Evolutionary conservation across 2,329 filamentous ascomycete genomes (phyloP).

Genomic region (Botrytis byssoidea): DNA sequence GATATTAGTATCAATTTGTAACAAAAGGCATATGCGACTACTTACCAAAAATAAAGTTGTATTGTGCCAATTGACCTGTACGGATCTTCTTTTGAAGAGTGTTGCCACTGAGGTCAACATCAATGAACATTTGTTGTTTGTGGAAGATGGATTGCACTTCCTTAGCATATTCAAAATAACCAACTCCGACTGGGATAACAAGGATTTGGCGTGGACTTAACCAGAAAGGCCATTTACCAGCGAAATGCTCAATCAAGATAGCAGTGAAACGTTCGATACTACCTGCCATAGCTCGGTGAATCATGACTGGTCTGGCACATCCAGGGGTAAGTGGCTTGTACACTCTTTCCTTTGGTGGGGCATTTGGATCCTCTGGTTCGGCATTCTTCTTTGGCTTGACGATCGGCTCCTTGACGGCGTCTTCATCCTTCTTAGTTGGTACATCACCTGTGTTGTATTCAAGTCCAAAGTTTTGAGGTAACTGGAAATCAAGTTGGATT

Average conservation of each 20-base stretch:
- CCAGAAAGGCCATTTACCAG: slow-evolving; percentile 88
- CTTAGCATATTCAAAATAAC: slow-evolving; percentile 69
- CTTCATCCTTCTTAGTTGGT: slow-evolving; percentile 44
- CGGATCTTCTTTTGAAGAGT: slow-evolving; percentile 90
- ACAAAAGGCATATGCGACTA: neutral
- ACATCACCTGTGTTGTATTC: slow-evolving; percentile 77
- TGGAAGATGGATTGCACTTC: slow-evolving; percentile 71
- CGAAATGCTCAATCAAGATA: slow-evolving; percentile 81
- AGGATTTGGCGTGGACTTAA: slow-evolving; percentile 78
- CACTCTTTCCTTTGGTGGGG: slow-evolving; percentile 45
- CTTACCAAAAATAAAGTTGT: slow-evolving; percentile 78
- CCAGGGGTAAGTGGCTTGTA: slow-evolving; percentile 59
- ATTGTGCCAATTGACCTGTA: slow-evolving; percentile 74
- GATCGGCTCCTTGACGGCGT: slow-evolving; percentile 40
- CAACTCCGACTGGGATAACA: slow-evolving; percentile 74
- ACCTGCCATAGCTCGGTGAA: slow-evolving; percentile 78
- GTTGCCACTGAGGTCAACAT: slow-evolving; percentile 71
- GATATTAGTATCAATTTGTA: slow-evolving; percentile 20
- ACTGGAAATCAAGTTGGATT: slow-evolving; percentile 90
- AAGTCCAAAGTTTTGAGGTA: slow-evolving; percentile 80
- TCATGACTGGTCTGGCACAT: slow-evolving; percentile 80
- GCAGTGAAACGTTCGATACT: slow-evolving; percentile 68
- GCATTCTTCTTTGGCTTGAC: slow-evolving; percentile 43
- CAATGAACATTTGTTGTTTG: slow-evolving; percentile 65
- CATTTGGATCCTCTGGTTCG: slow-evolving; percentile 39